Conservation (phyloP, 2,329 filamentous ascomycete species). For the Aspergillus transmontanensis region DNA sequence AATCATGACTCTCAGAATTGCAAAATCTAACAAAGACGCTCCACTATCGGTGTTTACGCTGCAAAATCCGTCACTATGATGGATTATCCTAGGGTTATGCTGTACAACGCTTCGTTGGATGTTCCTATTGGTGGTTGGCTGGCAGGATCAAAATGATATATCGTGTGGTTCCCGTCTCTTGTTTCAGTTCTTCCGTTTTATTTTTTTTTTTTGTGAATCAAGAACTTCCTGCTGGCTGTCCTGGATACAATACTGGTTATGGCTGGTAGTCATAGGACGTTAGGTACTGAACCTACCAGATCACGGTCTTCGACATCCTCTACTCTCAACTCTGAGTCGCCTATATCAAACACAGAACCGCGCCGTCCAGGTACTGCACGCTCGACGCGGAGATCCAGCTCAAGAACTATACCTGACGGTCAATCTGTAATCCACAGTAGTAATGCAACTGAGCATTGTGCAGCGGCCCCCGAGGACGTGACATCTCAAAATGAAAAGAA, state of each 20-base stretch:
- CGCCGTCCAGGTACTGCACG: constrained; percentile 5
- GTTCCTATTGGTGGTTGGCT: background rate
- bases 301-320: constrained; percentile 22
- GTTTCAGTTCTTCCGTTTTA: background rate
- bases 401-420: constrained; percentile 33
- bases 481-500: constrained; percentile 17
- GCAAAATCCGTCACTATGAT: background rate
- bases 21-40: constrained; percentile 1
- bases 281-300: constrained; percentile 9
- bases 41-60: constrained; percentile 9
- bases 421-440: constrained; percentile 34
- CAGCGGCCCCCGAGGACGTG: constrained; percentile 7
- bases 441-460: constrained; percentile 12
- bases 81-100: background rate
- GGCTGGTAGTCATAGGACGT: constrained; percentile 8
- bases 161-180: background rate
- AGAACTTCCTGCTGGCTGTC: background rate
- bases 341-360: constrained; percentile 9
- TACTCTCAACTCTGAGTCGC: constrained; percentile 16
- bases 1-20: background rate
- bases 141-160: background rate
- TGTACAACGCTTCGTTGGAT: background rate
- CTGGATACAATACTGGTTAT: constrained; percentile 6
- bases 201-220: background rate
- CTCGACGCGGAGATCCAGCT: constrained; percentile 15